These are phyloP conservation scores for Populus hybrid DNA, from an alignment of 441 rosid species.

Conservation along the genomic window DNA sequence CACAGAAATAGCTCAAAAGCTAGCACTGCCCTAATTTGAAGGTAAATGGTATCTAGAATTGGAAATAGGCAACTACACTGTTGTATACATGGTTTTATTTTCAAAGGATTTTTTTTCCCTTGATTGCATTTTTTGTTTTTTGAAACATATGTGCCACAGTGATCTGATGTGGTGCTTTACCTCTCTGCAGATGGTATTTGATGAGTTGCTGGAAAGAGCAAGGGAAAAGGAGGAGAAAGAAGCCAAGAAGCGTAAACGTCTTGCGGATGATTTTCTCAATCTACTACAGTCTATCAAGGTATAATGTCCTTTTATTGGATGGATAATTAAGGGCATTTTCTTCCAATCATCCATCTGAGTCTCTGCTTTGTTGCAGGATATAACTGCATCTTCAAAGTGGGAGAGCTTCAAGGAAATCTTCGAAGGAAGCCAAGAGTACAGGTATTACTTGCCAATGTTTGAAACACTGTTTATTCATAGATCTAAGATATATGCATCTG, in stretches of 20 bases:
- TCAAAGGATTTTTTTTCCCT: background rate
- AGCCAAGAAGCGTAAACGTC: slow-evolving; percentile 82
- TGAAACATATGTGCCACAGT: background rate
- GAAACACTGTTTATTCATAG: background rate
- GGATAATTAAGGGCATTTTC: background rate
- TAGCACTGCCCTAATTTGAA: background rate
- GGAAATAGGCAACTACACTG: background rate
- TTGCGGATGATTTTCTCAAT: slow-evolving; percentile 75
- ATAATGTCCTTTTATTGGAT: slow-evolving; percentile 6
- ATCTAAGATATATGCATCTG: background rate
- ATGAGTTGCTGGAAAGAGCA: slow-evolving; percentile 81
- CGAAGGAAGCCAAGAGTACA: slow-evolving; percentile 87
- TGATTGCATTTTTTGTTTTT: background rate
- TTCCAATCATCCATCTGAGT: slow-evolving; percentile 10
- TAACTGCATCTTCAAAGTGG: slow-evolving; percentile 77
- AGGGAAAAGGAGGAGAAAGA: slow-evolving; percentile 98
- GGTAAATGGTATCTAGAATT: background rate
- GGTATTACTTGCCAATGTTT: slow-evolving; percentile 27
- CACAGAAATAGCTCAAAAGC: background rate
- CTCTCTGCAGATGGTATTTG: slow-evolving; percentile 63
- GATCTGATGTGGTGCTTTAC: slow-evolving; percentile 1
- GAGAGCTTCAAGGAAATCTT: slow-evolving; percentile 61
- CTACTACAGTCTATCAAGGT: slow-evolving; percentile 73
- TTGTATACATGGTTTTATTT: background rate
- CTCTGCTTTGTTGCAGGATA: slow-evolving; percentile 50